Conservation (phyloP, 352 stramenopile genomes). For the Plasmopara viticola region DNA sequence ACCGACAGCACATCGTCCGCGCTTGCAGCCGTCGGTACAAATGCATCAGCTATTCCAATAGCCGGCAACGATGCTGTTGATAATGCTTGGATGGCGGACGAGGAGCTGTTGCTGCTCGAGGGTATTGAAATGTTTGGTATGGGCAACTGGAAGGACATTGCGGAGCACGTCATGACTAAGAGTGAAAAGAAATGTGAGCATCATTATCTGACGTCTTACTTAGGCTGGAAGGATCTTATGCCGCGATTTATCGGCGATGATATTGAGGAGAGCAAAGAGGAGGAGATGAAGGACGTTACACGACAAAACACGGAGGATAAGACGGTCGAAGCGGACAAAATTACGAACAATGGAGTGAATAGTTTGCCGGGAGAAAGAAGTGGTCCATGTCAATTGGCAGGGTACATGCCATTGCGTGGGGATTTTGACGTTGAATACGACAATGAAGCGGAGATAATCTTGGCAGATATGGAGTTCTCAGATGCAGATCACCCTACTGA, state of each 20-base stretch:
- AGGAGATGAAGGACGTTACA: slow-evolving; percentile 8
- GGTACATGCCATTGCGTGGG: slow-evolving; percentile 95
- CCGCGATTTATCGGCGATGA: slow-evolving; percentile 57
- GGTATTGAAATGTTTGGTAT: slow-evolving; percentile 94
- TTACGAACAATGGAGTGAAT: slow-evolving; percentile 15
- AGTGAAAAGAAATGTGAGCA: slow-evolving; percentile 84
- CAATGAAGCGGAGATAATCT: slow-evolving; percentile 94
- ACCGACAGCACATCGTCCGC: slow-evolving; percentile 3
- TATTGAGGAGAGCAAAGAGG: slow-evolving; percentile 22
- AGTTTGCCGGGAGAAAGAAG: slow-evolving; percentile 15
- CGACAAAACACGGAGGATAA: slow-evolving; percentile 27
- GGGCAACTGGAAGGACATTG: slow-evolving; percentile 95
- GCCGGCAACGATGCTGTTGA: slow-evolving; percentile 6
- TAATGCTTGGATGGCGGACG: slow-evolving; percentile 88
- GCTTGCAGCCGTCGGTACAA: slow-evolving; percentile 16
- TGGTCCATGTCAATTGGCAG: slow-evolving; percentile 44
- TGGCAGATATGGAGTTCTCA: slow-evolving; percentile 94
- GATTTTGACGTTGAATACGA: slow-evolving; percentile 98
- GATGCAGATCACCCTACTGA: slow-evolving; percentile 89
- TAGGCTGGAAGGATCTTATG: slow-evolving; percentile 52
- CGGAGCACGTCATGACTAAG: slow-evolving; percentile 81
- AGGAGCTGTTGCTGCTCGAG: slow-evolving; percentile 95
- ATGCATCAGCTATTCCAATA: slow-evolving; percentile 11
- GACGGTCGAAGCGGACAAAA: slow-evolving; percentile 1
- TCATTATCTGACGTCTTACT: slow-evolving; percentile 84